Percentiles rank a stretch among this genome's conserved stretches.
Evolutionary conservation across 192 early-diverging fungal genomes (phyloP).

Genomic region (Rhizoclosmatium globosum): DNA sequence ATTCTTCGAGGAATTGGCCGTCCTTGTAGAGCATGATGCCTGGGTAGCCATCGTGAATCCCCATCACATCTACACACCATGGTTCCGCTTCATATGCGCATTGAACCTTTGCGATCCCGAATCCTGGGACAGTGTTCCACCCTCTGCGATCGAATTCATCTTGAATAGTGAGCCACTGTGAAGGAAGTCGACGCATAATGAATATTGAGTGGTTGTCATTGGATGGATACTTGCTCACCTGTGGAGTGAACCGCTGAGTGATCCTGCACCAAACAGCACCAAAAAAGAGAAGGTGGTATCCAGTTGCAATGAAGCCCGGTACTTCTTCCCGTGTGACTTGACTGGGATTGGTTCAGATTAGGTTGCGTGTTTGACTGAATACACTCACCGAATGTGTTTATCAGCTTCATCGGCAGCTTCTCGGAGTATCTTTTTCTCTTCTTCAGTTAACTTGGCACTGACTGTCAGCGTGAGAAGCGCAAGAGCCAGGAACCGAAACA

Average conservation of each 20-base stretch:
- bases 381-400: constrained; percentile 14
- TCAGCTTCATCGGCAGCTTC: constrained; percentile 30
- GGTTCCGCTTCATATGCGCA: constrained; percentile 10
- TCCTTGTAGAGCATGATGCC: neutral
- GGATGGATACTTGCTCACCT: neutral
- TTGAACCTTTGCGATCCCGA: constrained; percentile 22
- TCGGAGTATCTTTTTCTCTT: constrained; percentile 16
- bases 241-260: constrained; percentile 18
- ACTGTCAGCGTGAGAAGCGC: neutral
- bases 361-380: neutral
- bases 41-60: constrained; percentile 16
- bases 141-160: constrained; percentile 26
- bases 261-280: constrained; percentile 29
- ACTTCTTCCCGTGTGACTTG: neutral
- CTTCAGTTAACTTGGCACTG: constrained; percentile 4
- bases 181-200: neutral
- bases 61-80: constrained; percentile 6
- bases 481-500: neutral
- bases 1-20: constrained; percentile 16
- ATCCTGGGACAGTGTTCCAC: constrained; percentile 16
- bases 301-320: neutral
- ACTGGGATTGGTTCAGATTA: neutral
- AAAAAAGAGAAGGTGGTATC: constrained; percentile 11
- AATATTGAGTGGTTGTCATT: no score
- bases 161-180: constrained; percentile 19